phyloP scores from a whole-genome alignment of 2,329 filamentous ascomycete genomes.

The Gnomoniopsis smithogilvyi region DNA sequence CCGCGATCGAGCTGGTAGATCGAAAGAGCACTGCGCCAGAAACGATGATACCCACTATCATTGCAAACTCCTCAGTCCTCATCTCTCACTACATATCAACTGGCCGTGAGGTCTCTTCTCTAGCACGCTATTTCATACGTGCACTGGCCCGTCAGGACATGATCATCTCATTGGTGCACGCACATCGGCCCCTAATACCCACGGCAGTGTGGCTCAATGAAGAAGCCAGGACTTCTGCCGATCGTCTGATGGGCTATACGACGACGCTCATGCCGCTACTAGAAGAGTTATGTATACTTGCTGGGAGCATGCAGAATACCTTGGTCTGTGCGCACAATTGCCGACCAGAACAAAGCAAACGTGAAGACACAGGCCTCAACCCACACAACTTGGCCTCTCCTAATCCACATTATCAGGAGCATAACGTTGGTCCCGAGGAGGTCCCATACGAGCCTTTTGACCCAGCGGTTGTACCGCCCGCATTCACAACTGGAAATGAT shows the following conservation, averaged over 20 bases:
- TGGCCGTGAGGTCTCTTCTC: constrained; percentile 23
- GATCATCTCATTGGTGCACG: constrained; percentile 25
- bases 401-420: background rate
- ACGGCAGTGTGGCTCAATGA: constrained; percentile 26
- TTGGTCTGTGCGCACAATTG: background rate
- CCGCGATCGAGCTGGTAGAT: constrained; percentile 27
- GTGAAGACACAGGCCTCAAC: background rate
- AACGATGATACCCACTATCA: constrained; percentile 23
- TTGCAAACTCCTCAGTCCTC: constrained; percentile 24
- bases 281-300: constrained; percentile 25
- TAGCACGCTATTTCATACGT: constrained; percentile 30
- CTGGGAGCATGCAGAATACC: constrained; percentile 23
- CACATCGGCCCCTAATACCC: constrained; percentile 23
- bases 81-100: constrained; percentile 24
- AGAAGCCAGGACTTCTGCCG: constrained; percentile 20
- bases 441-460: background rate
- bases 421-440: background rate
- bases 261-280: constrained; percentile 28
- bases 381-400: background rate
- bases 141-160: constrained; percentile 30
- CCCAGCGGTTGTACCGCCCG: background rate
- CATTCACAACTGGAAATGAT: background rate
- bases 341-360: background rate
- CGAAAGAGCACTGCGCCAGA: constrained; percentile 11
- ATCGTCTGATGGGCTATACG: constrained; percentile 30